phyloP scores from a whole-genome alignment of 805 yeast species.

The Candida sakaeoensis region DNA sequence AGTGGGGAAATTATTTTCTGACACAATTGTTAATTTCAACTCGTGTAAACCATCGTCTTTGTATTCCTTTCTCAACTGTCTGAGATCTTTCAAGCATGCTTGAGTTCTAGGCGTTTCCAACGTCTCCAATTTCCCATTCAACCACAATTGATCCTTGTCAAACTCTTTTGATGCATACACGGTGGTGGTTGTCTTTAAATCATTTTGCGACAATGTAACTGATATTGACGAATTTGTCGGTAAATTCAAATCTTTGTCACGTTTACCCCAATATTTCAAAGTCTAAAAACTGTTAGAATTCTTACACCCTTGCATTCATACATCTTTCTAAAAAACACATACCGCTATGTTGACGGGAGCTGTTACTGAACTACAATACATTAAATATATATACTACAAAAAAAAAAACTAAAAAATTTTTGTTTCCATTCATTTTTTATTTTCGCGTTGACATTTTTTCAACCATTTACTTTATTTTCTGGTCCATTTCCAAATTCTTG shows the following conservation, averaged over 20 bases:
- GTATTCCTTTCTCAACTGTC: constrained; percentile 57
- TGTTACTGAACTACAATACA: constrained; percentile 72
- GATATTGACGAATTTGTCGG: constrained; percentile 97
- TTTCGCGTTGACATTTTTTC: neutral
- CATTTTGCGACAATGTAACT: constrained; percentile 88
- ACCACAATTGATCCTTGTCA: constrained; percentile 66
- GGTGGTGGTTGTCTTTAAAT: constrained; percentile 87
- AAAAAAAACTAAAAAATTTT: constrained; percentile 3
- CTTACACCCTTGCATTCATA: too few relatives aligned
- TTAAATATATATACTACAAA: constrained; percentile 2
- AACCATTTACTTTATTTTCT: constrained; percentile 24
- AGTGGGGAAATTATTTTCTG: constrained; percentile 97
- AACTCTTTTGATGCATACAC: constrained; percentile 65
- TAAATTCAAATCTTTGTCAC: constrained; percentile 81
- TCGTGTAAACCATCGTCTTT: constrained; percentile 62
- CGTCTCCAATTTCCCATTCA: constrained; percentile 81
- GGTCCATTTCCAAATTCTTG: constrained; percentile 92
- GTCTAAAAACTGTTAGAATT: constrained; percentile 43
- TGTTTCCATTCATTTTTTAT: neutral
- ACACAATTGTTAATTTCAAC: constrained; percentile 73
- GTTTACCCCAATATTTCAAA: constrained; percentile 97
- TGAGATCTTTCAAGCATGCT: constrained; percentile 74
- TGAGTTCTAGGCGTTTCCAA: constrained; percentile 59
- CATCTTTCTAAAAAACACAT: constrained; percentile 26
- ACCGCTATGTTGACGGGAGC: constrained; percentile 98